Conservation (phyloP, 805 yeast species). For the Yarrowia sp. region DNA sequence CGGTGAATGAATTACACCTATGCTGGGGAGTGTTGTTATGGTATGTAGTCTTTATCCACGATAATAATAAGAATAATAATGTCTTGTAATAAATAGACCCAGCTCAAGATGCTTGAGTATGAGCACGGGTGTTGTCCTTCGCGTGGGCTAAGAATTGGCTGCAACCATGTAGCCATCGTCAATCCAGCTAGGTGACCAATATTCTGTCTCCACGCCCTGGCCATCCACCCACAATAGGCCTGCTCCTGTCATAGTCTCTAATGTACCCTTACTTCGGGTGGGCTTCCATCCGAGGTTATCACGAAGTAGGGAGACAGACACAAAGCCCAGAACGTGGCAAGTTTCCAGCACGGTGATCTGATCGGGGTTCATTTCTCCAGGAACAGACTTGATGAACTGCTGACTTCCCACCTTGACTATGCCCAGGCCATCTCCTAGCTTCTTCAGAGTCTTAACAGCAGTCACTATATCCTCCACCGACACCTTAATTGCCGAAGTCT, state of each 20-base stretch:
- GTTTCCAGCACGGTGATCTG: constrained; percentile 69
- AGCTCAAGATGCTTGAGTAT: background rate
- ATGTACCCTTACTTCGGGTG: constrained; percentile 55
- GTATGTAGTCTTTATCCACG: too few relatives aligned
- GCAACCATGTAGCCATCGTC: constrained; percentile 35
- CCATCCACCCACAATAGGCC: constrained; percentile 85
- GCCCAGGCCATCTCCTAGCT: constrained; percentile 70
- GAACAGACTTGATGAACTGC: constrained; percentile 59
- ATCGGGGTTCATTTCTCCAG: constrained; percentile 62
- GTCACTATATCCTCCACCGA: constrained; percentile 52
- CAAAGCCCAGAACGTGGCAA: constrained; percentile 74
- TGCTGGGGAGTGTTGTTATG: background rate
- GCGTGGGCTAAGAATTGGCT: constrained; percentile 30
- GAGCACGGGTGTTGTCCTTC: too few relatives aligned
- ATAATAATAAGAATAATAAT: too few relatives aligned
- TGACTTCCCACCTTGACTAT: constrained; percentile 55
- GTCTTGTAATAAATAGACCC: constrained; percentile 10
- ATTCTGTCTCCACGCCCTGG: constrained; percentile 38
- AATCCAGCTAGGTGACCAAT: constrained; percentile 41
- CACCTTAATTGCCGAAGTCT: constrained; percentile 35
- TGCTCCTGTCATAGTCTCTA: constrained; percentile 74
- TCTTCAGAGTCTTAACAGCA: constrained; percentile 51
- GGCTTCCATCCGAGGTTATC: constrained; percentile 78
- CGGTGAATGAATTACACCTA: background rate
- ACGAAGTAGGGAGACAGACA: constrained; percentile 55